phyloP scores from a whole-genome alignment of 1,284 basidiomycete genomes.

The Ganoderma resinaceum region DNA sequence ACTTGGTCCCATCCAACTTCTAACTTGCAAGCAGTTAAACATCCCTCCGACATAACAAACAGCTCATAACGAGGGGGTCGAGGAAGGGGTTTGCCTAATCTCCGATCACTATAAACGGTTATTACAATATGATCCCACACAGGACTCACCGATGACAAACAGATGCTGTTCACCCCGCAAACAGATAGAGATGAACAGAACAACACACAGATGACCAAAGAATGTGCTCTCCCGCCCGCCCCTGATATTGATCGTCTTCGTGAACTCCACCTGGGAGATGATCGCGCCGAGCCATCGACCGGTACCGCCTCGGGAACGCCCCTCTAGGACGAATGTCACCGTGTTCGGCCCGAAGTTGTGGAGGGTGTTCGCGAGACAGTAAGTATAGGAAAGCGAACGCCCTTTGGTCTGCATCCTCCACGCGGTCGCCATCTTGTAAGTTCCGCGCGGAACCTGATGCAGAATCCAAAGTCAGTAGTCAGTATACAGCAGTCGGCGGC shows the following conservation, averaged over 20 bases:
- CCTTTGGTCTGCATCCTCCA: slow-evolving; percentile 45
- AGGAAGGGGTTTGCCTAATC: background rate
- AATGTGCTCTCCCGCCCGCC: slow-evolving; percentile 41
- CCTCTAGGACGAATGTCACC: slow-evolving; percentile 75
- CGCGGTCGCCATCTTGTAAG: slow-evolving; percentile 52
- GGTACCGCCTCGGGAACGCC: slow-evolving; percentile 77
- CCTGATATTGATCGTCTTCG: slow-evolving; percentile 52
- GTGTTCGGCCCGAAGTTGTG: slow-evolving; percentile 74
- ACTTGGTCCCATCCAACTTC: background rate
- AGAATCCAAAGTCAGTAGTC: background rate
- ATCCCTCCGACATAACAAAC: background rate
- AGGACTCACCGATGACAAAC: slow-evolving; percentile 45
- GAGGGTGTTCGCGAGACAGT: slow-evolving; percentile 65
- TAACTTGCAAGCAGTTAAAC: background rate
- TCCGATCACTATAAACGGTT: background rate
- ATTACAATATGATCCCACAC: no score
- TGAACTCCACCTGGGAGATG: slow-evolving; percentile 67
- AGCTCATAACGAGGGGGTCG: background rate
- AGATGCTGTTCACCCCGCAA: slow-evolving; percentile 26
- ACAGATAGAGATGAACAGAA: background rate
- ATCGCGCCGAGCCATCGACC: slow-evolving; percentile 75
- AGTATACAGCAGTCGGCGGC: background rate
- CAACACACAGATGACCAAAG: slow-evolving; percentile 43
- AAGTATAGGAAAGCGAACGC: slow-evolving; percentile 73
- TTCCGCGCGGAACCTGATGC: slow-evolving; percentile 48